A percentile compares a stretch with the other conserved stretches of the same genome.
Evolutionary conservation across 1,139 yeast genomes (phyloP).

Genomic region (Geotrichum cucujoidarum): DNA sequence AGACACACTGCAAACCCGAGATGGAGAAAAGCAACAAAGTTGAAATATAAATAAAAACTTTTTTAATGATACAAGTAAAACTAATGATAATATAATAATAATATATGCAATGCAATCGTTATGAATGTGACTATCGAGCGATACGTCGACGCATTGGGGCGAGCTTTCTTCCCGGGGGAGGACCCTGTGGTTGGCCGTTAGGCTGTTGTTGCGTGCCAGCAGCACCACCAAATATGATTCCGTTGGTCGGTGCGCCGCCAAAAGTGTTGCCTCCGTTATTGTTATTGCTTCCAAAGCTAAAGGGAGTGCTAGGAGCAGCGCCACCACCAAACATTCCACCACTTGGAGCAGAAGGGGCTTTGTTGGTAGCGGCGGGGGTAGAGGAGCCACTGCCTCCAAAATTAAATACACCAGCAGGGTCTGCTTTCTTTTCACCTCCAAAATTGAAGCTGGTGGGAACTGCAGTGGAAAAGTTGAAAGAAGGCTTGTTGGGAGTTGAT

Average conservation of each 20-base stretch:
- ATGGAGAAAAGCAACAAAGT: constrained; percentile 1
- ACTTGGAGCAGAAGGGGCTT: neutral
- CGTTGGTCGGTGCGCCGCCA: neutral
- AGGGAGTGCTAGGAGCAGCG: constrained; percentile 1
- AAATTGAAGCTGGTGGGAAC: constrained; percentile 9
- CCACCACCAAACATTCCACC: constrained; percentile 3
- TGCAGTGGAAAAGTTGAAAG: constrained; percentile 4
- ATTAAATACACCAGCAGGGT: constrained; percentile 13
- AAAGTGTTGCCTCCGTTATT: no score
- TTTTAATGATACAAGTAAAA: no score
- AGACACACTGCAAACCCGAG: neutral
- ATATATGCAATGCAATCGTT: neutral
- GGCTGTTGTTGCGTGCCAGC: no score
- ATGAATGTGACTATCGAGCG: constrained; percentile 1
- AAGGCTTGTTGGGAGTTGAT: constrained; percentile 5
- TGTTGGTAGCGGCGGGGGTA: neutral
- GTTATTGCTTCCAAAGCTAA: neutral
- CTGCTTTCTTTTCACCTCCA: neutral
- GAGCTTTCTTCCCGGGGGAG: constrained; percentile 16
- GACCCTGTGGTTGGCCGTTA: constrained; percentile 2
- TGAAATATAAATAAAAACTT: neutral
- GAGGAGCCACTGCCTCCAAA: constrained; percentile 6
- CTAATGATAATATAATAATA: neutral
- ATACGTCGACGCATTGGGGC: constrained; percentile 15
- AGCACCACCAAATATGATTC: constrained; percentile 2